Percentiles rank a stretch among this genome's conserved stretches.
Conservation (phyloP, 768 basidiomycete genomes). For the Tylopilus felleus region DNA sequence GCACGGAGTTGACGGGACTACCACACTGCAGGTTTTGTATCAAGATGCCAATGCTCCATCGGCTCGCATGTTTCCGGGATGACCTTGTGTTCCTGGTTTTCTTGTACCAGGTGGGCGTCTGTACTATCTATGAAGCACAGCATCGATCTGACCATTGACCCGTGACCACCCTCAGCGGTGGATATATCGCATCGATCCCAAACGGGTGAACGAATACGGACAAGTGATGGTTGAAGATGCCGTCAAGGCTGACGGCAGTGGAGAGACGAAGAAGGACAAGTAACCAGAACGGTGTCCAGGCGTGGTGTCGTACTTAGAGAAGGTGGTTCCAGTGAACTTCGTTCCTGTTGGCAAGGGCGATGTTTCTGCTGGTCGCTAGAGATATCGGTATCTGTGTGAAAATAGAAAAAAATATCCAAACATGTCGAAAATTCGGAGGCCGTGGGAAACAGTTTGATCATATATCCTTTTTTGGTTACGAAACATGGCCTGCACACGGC, state of each 20-base stretch:
- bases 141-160: slow-evolving; percentile 11
- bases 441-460: slow-evolving; percentile 18
- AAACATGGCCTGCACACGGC: slow-evolving; percentile 29
- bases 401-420: slow-evolving; percentile 3
- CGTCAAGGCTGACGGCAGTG: slow-evolving; percentile 36
- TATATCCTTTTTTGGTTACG: slow-evolving; percentile 23
- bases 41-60: slow-evolving; percentile 94
- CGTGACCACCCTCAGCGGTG: slow-evolving; percentile 59
- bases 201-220: slow-evolving; percentile 94
- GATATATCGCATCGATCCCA: slow-evolving; percentile 96
- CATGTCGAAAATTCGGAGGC: not conserved
- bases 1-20: slow-evolving; percentile 13
- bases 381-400: not conserved
- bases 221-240: slow-evolving; percentile 64
- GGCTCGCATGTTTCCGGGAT: slow-evolving; percentile 86
- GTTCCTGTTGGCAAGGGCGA: not conserved
- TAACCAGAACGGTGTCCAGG: slow-evolving; percentile 23
- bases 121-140: slow-evolving; percentile 5
- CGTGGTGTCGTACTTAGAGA: not conserved
- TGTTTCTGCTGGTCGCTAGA: not conserved
- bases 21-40: slow-evolving; percentile 70
- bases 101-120: slow-evolving; percentile 74
- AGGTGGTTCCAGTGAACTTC: slow-evolving; percentile 3
- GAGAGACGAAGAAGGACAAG: slow-evolving; percentile 57
- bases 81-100: slow-evolving; percentile 91